Conservation (phyloP, 1,139 yeast species). For the Meyerozyma elateridarum region DNA sequence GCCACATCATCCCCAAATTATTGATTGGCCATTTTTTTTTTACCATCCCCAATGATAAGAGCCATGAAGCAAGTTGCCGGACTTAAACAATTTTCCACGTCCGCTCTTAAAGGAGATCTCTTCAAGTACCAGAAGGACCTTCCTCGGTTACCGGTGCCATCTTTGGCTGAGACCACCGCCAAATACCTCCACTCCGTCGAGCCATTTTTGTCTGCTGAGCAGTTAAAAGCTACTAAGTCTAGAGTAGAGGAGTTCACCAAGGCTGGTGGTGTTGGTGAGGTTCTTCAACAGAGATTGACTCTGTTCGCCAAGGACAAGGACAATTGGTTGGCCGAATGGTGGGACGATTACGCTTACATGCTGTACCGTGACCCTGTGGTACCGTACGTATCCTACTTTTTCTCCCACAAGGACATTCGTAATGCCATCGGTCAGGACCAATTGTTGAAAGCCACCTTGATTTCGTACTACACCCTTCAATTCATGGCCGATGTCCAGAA, state of each 20-base stretch:
- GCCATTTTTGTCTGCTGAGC: constrained; percentile 55
- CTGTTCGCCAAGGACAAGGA: constrained; percentile 58
- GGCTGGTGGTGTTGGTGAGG: constrained; percentile 61
- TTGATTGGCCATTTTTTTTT: no score
- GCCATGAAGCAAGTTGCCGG: constrained; percentile 3
- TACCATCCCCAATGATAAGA: constrained; percentile 1
- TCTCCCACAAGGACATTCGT: constrained; percentile 67
- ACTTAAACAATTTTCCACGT: constrained; percentile 22
- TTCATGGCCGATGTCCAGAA: constrained; percentile 53
- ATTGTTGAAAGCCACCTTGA: constrained; percentile 67
- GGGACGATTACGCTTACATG: constrained; percentile 94
- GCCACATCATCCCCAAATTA: not conserved
- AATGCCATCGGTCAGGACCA: constrained; percentile 64
- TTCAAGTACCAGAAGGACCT: constrained; percentile 68
- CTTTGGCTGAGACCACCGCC: constrained; percentile 63
- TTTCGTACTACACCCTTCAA: constrained; percentile 49
- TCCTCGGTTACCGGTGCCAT: constrained; percentile 87
- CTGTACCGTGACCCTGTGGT: constrained; percentile 90
- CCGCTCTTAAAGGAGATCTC: constrained; percentile 58
- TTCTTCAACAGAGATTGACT: constrained; percentile 62
- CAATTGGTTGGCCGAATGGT: constrained; percentile 89
- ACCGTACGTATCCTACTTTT: constrained; percentile 90
- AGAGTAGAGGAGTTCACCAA: constrained; percentile 64
- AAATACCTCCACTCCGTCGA: constrained; percentile 69
- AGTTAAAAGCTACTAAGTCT: constrained; percentile 51